Conservation (phyloP, 2,329 filamentous ascomycete species). For the Colletotrichum gigasporum region DNA sequence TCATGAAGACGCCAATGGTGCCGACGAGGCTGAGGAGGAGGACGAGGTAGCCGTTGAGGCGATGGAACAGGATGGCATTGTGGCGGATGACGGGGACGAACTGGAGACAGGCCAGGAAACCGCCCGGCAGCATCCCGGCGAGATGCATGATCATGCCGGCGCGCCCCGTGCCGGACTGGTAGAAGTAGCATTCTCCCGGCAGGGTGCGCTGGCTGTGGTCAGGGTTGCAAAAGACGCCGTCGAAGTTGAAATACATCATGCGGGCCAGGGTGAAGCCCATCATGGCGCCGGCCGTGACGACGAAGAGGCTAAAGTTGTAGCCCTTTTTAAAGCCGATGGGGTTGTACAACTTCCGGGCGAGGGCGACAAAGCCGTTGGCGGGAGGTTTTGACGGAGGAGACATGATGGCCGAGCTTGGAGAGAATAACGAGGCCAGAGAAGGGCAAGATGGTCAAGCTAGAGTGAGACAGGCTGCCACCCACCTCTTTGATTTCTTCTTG, state of each 20-base stretch:
- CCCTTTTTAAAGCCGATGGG: constrained; percentile 63
- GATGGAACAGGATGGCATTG: constrained; percentile 62
- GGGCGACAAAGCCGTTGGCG: constrained; percentile 33
- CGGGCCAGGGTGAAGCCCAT: constrained; percentile 59
- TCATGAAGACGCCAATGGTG: constrained; percentile 62
- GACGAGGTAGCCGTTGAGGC: constrained; percentile 67
- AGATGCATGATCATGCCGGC: constrained; percentile 58
- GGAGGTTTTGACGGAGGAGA: constrained; percentile 18
- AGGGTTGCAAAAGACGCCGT: constrained; percentile 45
- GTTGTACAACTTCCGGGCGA: constrained; percentile 46
- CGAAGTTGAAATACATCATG: constrained; percentile 56
- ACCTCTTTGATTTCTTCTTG: constrained; percentile 11
- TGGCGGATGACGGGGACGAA: constrained; percentile 59
- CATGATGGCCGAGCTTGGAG: neutral
- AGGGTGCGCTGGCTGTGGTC: constrained; percentile 33
- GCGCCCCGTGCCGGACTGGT: constrained; percentile 37
- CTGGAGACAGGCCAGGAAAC: constrained; percentile 55
- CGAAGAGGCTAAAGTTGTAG: constrained; percentile 67
- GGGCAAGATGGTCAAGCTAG: neutral
- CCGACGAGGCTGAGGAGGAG: constrained; percentile 56
- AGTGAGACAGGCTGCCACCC: constrained; percentile 8
- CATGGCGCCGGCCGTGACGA: constrained; percentile 56
- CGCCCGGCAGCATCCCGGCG: constrained; percentile 53
- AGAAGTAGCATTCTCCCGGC: constrained; percentile 52
- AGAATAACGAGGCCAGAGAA: neutral